phyloP scores from a whole-genome alignment of 345 rosid genomes.

The Eutrema japonicum region DNA sequence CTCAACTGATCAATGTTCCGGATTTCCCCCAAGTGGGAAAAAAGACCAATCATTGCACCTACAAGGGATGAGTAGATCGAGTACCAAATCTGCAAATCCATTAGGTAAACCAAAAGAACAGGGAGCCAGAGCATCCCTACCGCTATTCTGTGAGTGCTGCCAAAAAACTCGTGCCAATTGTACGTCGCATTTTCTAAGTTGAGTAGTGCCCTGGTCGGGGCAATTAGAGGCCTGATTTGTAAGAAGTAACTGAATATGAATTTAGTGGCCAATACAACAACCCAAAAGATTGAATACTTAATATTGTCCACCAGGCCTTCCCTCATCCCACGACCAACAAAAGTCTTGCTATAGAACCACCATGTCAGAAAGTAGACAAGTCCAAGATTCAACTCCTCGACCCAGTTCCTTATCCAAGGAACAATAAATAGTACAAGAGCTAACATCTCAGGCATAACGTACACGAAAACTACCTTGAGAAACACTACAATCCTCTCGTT shows the following conservation, averaged over 20 bases:
- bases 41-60: slow-evolving; percentile 71
- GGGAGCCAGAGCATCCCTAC: slow-evolving; percentile 76
- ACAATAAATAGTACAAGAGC: slow-evolving; percentile 68
- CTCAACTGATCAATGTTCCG: slow-evolving; percentile 81
- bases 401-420: slow-evolving; percentile 81
- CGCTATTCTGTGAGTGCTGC: slow-evolving; percentile 59
- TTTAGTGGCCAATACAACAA: slow-evolving; percentile 60
- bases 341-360: slow-evolving; percentile 85
- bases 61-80: slow-evolving; percentile 70
- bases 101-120: slow-evolving; percentile 70
- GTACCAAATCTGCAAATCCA: slow-evolving; percentile 95
- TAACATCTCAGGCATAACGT: slow-evolving; percentile 72
- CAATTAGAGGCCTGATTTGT: slow-evolving; percentile 78
- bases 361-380: slow-evolving; percentile 67
- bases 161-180: slow-evolving; percentile 81
- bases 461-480: slow-evolving; percentile 70
- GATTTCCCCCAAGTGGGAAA: slow-evolving; percentile 91
- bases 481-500: slow-evolving; percentile 57
- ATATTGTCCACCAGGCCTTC: slow-evolving; percentile 82
- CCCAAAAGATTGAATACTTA: slow-evolving; percentile 80
- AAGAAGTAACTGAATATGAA: slow-evolving; percentile 79
- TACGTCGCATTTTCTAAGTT: slow-evolving; percentile 31
- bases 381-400: slow-evolving; percentile 73
- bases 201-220: slow-evolving; percentile 69
- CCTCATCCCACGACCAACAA: slow-evolving; percentile 90